phyloP scores from a whole-genome alignment of 768 basidiomycete species.

The Hericium coralloides region DNA sequence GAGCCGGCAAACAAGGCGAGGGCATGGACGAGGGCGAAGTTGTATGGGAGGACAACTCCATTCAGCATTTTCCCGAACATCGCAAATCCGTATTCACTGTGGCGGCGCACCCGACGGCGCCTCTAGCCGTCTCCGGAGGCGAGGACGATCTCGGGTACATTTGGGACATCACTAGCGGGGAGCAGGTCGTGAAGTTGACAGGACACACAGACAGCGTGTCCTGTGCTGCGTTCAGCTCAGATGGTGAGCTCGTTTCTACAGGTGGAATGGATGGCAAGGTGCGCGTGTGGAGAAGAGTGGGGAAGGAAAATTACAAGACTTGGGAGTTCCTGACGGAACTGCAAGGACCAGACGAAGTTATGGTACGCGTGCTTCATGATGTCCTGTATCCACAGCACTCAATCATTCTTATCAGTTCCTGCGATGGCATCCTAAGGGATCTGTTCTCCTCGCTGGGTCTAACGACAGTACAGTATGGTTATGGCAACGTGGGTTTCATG shows the following conservation, averaged over 20 bases:
- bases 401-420: conserved; percentile 52
- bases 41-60: conserved; percentile 47
- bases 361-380: conserved; percentile 39
- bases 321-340: conserved; percentile 96
- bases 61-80: conserved; percentile 65
- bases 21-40: conserved; percentile 17
- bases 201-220: conserved; percentile 94
- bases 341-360: conserved; percentile 92
- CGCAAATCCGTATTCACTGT: conserved; percentile 75
- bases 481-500: conserved; percentile 75
- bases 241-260: conserved; percentile 90
- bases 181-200: conserved; percentile 72
- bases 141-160: conserved; percentile 94
- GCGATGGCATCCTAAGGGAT: conserved; percentile 93
- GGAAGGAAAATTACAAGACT: conserved; percentile 56
- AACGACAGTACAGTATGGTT: conserved; percentile 94
- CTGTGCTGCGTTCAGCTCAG: conserved; percentile 66
- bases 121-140: conserved; percentile 85
- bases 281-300: conserved; percentile 83
- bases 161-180: conserved; percentile 81
- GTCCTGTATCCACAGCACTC: too few relatives aligned
- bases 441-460: conserved; percentile 81
- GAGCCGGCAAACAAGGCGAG: conserved; percentile 16
- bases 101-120: conserved; percentile 72
- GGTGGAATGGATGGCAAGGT: conserved; percentile 98